A percentile compares a stretch with the other conserved stretches of the same genome.
These are phyloP conservation scores for Torulaspora quercuum DNA, from an alignment of 805 yeast genomes.

Conservation along the genomic window DNA sequence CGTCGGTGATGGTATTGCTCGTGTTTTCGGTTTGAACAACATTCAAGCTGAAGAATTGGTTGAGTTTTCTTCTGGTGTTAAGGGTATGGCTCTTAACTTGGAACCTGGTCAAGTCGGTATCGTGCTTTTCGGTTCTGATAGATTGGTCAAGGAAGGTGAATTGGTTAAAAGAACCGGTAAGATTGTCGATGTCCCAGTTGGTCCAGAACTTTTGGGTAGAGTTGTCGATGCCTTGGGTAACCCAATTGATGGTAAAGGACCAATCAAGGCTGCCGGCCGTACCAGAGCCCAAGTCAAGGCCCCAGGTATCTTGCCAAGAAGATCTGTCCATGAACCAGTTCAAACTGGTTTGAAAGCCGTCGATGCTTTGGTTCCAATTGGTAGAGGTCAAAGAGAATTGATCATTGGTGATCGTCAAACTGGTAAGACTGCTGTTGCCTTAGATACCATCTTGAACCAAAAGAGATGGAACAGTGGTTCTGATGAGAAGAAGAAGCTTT, in stretches of 20 bases:
- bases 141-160: slow-evolving; percentile 98
- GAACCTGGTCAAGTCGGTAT: slow-evolving; percentile 99
- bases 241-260: slow-evolving; percentile 99
- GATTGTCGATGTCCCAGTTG: slow-evolving; percentile 99
- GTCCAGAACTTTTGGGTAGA: slow-evolving; percentile 97
- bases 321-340: slow-evolving; percentile 97
- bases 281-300: slow-evolving; percentile 99
- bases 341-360: slow-evolving; percentile 99
- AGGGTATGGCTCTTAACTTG: slow-evolving; percentile 99
- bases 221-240: slow-evolving; percentile 99
- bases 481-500: slow-evolving; percentile 96
- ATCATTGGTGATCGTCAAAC: slow-evolving; percentile 99
- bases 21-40: slow-evolving; percentile 99
- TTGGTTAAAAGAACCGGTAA: slow-evolving; percentile 99
- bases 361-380: slow-evolving; percentile 98
- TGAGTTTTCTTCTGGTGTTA: slow-evolving; percentile 98
- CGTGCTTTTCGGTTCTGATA: slow-evolving; percentile 98
- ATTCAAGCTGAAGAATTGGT: slow-evolving; percentile 99
- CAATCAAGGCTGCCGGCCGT: slow-evolving; percentile 77
- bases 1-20: slow-evolving; percentile 99
- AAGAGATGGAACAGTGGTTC: slow-evolving; percentile 96
- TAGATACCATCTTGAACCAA: slow-evolving; percentile 97
- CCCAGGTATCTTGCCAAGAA: slow-evolving; percentile 99
- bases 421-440: slow-evolving; percentile 99
- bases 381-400: slow-evolving; percentile 99